These are phyloP conservation scores for Candida sphagnicola DNA, from an alignment of 805 yeast species.

Conservation along the genomic window DNA sequence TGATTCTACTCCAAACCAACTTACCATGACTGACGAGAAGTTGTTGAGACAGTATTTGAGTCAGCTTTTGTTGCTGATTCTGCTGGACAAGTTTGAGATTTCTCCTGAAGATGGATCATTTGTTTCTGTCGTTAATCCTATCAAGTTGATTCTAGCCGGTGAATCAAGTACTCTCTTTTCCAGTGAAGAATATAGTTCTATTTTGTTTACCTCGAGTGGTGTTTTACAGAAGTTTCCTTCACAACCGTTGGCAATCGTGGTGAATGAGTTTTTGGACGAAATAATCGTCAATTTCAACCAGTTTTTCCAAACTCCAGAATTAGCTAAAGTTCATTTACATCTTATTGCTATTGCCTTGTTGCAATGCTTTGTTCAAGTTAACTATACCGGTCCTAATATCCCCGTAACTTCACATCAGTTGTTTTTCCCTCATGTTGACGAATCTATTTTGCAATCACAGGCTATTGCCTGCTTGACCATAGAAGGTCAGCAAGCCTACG, in stretches of 20 bases:
- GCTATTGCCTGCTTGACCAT: constrained; percentile 42
- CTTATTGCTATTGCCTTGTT: constrained; percentile 56
- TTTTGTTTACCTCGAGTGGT: no score
- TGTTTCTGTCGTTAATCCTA: constrained; percentile 11
- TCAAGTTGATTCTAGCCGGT: constrained; percentile 20
- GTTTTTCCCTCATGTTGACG: constrained; percentile 23
- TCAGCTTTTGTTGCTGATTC: constrained; percentile 17
- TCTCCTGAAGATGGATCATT: constrained; percentile 5
- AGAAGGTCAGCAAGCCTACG: constrained; percentile 72
- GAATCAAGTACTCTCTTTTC: constrained; percentile 19
- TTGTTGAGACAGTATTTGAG: constrained; percentile 12
- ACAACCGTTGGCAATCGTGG: constrained; percentile 13
- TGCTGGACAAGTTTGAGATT: constrained; percentile 11
- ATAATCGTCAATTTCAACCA: constrained; percentile 7
- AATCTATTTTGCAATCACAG: constrained; percentile 17
- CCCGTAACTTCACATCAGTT: constrained; percentile 30
- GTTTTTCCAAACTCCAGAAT: constrained; percentile 8
- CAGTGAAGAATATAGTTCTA: constrained; percentile 18
- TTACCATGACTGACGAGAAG: not conserved
- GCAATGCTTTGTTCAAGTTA: constrained; percentile 68
- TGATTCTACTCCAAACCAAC: not conserved
- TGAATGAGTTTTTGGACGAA: constrained; percentile 12
- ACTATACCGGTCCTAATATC: constrained; percentile 78
- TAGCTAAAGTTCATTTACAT: constrained; percentile 21
- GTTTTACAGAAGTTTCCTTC: constrained; percentile 20